Base-by-base conservation (phyloP, 2,329 filamentous ascomycete species). In the Clarireedia hainanense region DNA sequence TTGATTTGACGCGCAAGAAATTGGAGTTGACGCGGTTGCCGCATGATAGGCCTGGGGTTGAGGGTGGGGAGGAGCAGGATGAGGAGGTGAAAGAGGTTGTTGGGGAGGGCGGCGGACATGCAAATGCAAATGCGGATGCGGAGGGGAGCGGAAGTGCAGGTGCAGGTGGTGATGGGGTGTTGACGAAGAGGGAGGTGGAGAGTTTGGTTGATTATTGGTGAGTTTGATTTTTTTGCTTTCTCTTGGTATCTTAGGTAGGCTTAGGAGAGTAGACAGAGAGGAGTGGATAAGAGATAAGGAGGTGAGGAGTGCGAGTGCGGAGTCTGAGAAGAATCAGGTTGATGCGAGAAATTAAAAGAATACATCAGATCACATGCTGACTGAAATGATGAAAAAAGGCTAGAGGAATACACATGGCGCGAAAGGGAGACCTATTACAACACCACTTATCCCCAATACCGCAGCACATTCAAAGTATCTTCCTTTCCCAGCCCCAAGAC, bases 1-100 rank as follows among this genome's bases (percentile, higher is more conserved):
- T 88, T 1, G 79, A 86, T 47, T 74, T 88, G 58, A 88, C 85
- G 5, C 78, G 74, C 65, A 79, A 81, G 67, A 89, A 88, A 68
- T 74, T 88, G 9, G 81, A 86, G 64, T 74, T 87, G 47, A 83
- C 83, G 23, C 75, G 85, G 57, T 70, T 88, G 30, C 85, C 85
- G 42, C 80, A 82, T 63, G 82, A 86, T 62, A 47, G 55, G 26
- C 50, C 34, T 15, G 43, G 39, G 3, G 7, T 36, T 24, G 43
- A 27, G 3, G 7, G 20, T 24, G 40, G 36, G 30, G 23, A 30
- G 46, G 37, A 26, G 10, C 36, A 49, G 9, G 34, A 12, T 6
- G 43, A n/a, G n/a, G 47, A n/a, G 47, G 47, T 9, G 12, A 30
- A 14, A 17, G 50, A 14, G 17, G 47, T 12, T 12, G 47, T 23